Conservation (phyloP, 2,329 filamentous ascomycete species). For the Alternaria sp. region DNA sequence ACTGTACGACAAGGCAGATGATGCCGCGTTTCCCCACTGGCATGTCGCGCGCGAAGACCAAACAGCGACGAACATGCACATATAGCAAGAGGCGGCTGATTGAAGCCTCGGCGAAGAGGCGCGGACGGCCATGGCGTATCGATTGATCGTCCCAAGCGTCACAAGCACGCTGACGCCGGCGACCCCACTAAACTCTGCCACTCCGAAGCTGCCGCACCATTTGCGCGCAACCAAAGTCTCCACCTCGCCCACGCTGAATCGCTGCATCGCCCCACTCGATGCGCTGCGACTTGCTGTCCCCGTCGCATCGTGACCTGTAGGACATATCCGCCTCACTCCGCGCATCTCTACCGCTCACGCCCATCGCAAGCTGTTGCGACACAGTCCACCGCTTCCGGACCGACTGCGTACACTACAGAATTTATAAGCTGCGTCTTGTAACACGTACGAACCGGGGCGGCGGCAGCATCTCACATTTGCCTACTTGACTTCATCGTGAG, state of each 20-base stretch:
- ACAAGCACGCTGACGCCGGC: slow-evolving; percentile 16
- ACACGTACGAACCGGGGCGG: not conserved
- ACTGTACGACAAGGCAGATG: not conserved
- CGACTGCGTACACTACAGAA: not conserved
- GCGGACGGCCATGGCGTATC: slow-evolving; percentile 11
- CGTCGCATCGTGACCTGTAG: slow-evolving; percentile 3
- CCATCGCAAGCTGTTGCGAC: not conserved
- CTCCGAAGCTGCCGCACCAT: slow-evolving; percentile 11
- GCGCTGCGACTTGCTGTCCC: not conserved
- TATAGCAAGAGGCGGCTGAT: not conserved
- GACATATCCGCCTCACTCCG: slow-evolving; percentile 4
- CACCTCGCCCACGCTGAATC: not conserved
- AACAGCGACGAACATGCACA: not conserved
- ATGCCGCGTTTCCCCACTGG: not conserved
- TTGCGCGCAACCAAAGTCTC: not conserved
- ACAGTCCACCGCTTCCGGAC: not conserved
- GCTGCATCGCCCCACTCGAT: not conserved
- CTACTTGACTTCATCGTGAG: not conserved
- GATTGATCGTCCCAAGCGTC: slow-evolving; percentile 10
- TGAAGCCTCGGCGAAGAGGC: slow-evolving; percentile 8
- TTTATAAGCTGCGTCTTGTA: not conserved
- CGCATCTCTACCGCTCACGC: slow-evolving; percentile 1
- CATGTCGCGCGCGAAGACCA: slow-evolving; percentile 11
- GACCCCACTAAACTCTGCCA: slow-evolving; percentile 14
- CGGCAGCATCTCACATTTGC: not conserved